Percentiles rank a stretch among this genome's conserved stretches.
These are phyloP conservation scores for Prunus mongolica DNA, from an alignment of 306 rosid species.

Conservation along the genomic window DNA sequence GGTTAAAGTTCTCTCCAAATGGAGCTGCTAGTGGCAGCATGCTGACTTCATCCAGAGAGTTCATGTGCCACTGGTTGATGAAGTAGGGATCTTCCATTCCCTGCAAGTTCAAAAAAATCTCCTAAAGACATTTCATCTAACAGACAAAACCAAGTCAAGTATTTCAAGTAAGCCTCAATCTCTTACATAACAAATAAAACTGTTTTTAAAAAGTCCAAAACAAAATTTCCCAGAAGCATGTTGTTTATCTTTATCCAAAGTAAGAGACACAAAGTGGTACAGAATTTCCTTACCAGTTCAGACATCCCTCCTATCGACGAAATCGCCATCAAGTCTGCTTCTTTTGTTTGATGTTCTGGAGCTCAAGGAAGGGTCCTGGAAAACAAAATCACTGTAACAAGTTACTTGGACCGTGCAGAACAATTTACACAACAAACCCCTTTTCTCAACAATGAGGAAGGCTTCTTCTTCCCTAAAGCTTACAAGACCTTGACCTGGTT, in stretches of 20 bases:
- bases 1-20: slow-evolving; percentile 60
- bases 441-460: slow-evolving; percentile 11
- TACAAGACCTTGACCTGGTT: slow-evolving; percentile 11
- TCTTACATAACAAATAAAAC: neutral
- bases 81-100: slow-evolving; percentile 63
- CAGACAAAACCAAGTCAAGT: neutral
- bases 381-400: slow-evolving; percentile 4
- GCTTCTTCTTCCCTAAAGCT: slow-evolving; percentile 22
- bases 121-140: neutral
- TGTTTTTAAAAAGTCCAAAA: too few species aligned
- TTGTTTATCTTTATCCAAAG: neutral
- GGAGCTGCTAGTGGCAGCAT: slow-evolving; percentile 42
- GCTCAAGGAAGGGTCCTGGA: slow-evolving; percentile 24
- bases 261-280: neutral
- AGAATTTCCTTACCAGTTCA: slow-evolving; percentile 51
- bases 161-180: neutral
- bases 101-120: slow-evolving; percentile 26
- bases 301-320: slow-evolving; percentile 47
- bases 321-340: slow-evolving; percentile 49
- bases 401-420: slow-evolving; percentile 7
- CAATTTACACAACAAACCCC: neutral
- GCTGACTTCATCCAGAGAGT: slow-evolving; percentile 46
- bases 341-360: slow-evolving; percentile 13
- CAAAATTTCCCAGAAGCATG: too few species aligned
- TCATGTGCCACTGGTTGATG: slow-evolving; percentile 57